These are phyloP conservation scores for Begonia fuchsioides DNA, from an alignment of 306 rosid genomes.

Conservation along the genomic window DNA sequence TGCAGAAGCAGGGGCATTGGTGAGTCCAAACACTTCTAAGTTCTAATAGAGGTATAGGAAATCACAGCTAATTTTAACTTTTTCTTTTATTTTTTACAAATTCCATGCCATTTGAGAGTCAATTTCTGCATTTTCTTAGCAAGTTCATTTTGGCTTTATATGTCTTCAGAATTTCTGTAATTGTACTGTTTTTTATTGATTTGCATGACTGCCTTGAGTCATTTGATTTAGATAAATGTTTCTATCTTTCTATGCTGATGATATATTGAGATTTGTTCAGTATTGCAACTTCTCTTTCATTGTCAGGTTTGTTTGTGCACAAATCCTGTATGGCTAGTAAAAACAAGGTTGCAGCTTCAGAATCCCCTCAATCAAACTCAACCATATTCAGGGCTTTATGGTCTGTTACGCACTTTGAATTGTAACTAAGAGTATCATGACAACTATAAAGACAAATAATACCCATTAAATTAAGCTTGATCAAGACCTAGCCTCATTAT, in stretches of 20 bases:
- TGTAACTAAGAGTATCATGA: slow-evolving; percentile 14
- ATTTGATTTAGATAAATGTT: no score
- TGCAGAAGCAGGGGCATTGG: slow-evolving; percentile 95
- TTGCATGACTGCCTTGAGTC: no score
- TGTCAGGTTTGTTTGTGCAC: slow-evolving; percentile 81
- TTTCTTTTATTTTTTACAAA: background rate
- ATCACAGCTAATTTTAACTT: background rate
- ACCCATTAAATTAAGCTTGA: slow-evolving; percentile 5
- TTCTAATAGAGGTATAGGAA: background rate
- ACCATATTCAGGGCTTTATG: slow-evolving; percentile 77
- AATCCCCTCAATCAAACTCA: slow-evolving; percentile 80
- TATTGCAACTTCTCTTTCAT: slow-evolving; percentile 9
- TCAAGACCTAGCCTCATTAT: background rate
- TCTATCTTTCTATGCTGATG: no score
- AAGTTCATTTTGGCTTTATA: background rate
- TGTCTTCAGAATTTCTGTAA: background rate
- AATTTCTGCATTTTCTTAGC: background rate
- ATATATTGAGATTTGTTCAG: no score
- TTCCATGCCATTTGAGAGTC: background rate
- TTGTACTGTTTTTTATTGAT: background rate
- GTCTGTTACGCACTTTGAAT: slow-evolving; percentile 45
- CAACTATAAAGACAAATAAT: slow-evolving; percentile 9
- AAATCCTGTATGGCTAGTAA: slow-evolving; percentile 88
- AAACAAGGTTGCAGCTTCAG: slow-evolving; percentile 98
- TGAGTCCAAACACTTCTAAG: slow-evolving; percentile 22